Evolutionary conservation across 2,329 filamentous ascomycete species (phyloP).

Genomic region (Penicillium paneum): DNA sequence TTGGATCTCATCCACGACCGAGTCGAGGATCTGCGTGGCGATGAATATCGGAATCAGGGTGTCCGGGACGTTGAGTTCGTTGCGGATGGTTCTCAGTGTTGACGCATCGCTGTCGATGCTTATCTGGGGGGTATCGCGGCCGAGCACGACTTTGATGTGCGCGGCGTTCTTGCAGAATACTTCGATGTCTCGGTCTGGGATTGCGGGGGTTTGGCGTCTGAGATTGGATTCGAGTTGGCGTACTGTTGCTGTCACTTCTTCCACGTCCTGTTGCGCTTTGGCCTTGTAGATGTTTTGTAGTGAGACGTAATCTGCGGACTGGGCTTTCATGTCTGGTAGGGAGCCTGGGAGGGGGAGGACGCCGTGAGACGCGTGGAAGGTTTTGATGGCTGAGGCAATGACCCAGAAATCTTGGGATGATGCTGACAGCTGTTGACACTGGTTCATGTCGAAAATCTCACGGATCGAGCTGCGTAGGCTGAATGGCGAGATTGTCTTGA

Average conservation of each 20-base stretch:
- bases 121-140: slow-evolving; percentile 54
- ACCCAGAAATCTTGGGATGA: slow-evolving; percentile 75
- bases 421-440: slow-evolving; percentile 48
- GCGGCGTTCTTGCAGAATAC: slow-evolving; percentile 93
- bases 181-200: slow-evolving; percentile 74
- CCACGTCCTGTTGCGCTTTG: slow-evolving; percentile 75
- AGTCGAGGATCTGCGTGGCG: slow-evolving; percentile 51
- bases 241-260: slow-evolving; percentile 68
- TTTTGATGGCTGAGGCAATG: slow-evolving; percentile 73
- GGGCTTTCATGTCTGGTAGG: slow-evolving; percentile 95
- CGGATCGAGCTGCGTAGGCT: slow-evolving; percentile 66
- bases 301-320: slow-evolving; percentile 82
- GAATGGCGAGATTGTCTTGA: slow-evolving; percentile 76
- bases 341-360: slow-evolving; percentile 80
- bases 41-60: slow-evolving; percentile 67
- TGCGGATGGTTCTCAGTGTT: slow-evolving; percentile 45
- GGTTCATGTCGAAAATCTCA: slow-evolving; percentile 73
- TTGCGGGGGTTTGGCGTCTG: slow-evolving; percentile 44
- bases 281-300: slow-evolving; percentile 90
- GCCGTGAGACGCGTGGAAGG: slow-evolving; percentile 70
- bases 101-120: slow-evolving; percentile 31
- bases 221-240: slow-evolving; percentile 53
- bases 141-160: slow-evolving; percentile 83
- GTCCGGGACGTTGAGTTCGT: slow-evolving; percentile 47
- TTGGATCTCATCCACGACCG: slow-evolving; percentile 56